phyloP scores from a whole-genome alignment of 2,329 filamentous ascomycete genomes.

The Fulvia fulva region DNA sequence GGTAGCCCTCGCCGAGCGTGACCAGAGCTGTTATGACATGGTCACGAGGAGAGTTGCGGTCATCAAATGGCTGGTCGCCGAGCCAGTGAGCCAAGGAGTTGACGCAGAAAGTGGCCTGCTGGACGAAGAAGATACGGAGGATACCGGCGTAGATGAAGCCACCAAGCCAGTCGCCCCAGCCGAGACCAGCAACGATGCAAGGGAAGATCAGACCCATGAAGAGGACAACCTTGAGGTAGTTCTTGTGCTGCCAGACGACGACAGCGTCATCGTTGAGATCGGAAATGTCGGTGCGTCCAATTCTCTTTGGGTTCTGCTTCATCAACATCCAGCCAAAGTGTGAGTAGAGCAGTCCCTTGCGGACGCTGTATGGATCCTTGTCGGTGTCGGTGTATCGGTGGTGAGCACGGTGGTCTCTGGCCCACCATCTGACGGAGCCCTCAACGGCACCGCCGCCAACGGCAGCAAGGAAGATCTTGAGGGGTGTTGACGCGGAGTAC shows the following conservation, averaged over 20 bases:
- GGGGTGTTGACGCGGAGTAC: constrained; percentile 71
- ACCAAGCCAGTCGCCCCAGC: constrained; percentile 77
- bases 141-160: constrained; percentile 84
- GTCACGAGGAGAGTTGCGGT: constrained; percentile 86
- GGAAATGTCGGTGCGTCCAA: constrained; percentile 82
- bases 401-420: constrained; percentile 79
- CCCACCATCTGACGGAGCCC: constrained; percentile 86
- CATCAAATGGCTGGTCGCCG: constrained; percentile 87
- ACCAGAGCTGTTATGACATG: constrained; percentile 81
- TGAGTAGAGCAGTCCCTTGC: constrained; percentile 80
- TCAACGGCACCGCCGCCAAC: constrained; percentile 79
- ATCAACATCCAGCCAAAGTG: constrained; percentile 89
- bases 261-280: constrained; percentile 83
- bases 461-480: constrained; percentile 77
- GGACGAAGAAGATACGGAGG: constrained; percentile 81
- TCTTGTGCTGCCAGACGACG: constrained; percentile 81
- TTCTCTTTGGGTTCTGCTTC: constrained; percentile 88
- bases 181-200: constrained; percentile 68
- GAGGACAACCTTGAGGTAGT: constrained; percentile 77
- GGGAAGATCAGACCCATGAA: constrained; percentile 75
- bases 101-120: constrained; percentile 90
- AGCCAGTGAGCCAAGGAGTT: constrained; percentile 90
- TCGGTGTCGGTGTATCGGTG: constrained; percentile 91
- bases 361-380: constrained; percentile 86
- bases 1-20: constrained; percentile 84